These are phyloP conservation scores for Plasmodium gonderi DNA, from an alignment of 169 alveolate species.

Conservation along the genomic window DNA sequence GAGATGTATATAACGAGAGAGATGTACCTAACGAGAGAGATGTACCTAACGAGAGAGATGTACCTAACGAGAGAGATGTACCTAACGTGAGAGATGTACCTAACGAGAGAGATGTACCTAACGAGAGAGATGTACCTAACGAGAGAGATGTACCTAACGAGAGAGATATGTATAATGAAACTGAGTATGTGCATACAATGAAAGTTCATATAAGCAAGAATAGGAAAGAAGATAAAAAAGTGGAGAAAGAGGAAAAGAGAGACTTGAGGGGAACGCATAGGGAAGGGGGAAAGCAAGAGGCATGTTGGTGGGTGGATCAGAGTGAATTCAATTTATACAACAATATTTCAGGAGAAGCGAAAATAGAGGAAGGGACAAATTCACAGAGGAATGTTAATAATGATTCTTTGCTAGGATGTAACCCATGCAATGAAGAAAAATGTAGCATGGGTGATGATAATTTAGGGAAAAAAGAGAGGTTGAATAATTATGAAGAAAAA, in stretches of 20 bases:
- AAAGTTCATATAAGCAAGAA: not conserved
- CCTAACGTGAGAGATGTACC: not conserved
- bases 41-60: not conserved
- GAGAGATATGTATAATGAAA: not conserved
- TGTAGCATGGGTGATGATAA: not conserved
- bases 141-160: not conserved
- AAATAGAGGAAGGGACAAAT: not conserved
- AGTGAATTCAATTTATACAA: too few relatives aligned
- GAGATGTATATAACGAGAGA: not conserved
- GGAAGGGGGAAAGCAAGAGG: not conserved
- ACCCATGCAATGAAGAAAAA: too few relatives aligned
- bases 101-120: not conserved
- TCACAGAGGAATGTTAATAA: too few relatives aligned
- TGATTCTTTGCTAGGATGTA: too few relatives aligned
- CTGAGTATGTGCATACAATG: not conserved
- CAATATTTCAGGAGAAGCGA: not conserved
- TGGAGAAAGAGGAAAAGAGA: not conserved
- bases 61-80: not conserved
- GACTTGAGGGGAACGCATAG: not conserved
- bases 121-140: not conserved
- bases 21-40: not conserved
- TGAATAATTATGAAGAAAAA: conserved; percentile 41
- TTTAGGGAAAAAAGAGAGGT: not conserved
- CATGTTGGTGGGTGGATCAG: too few relatives aligned
- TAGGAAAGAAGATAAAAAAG: not conserved